Evolutionary conservation across 495 filamentous ascomycete species (phyloP).

Genomic region (Hypoxylon perforatum): DNA sequence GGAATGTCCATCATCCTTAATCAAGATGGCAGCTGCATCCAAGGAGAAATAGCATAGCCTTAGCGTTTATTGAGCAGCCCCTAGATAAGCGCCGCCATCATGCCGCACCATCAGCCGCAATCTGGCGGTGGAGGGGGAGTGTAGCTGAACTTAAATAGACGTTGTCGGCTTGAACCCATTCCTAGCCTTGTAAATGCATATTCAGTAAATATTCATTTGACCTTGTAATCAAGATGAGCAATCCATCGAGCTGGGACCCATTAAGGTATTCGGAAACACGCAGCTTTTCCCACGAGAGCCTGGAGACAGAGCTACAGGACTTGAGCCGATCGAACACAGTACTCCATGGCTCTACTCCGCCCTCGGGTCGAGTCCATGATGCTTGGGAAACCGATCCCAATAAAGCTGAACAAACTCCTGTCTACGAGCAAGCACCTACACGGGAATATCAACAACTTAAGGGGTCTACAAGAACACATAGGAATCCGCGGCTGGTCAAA

Average conservation of each 20-base stretch:
- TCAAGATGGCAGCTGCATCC: too few species aligned
- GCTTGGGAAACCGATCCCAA: not conserved
- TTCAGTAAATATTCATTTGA: not conserved
- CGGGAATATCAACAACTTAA: not conserved
- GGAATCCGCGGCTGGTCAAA: not conserved
- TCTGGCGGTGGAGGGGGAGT: too few species aligned
- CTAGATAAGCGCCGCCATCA: too few species aligned
- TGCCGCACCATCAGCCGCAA: too few species aligned
- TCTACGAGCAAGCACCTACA: not conserved
- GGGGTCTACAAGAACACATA: not conserved
- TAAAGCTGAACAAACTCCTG: not conserved
- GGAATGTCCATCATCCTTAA: too few species aligned
- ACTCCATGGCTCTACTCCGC: not conserved
- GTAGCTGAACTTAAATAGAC: too few species aligned
- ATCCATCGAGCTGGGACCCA: not conserved
- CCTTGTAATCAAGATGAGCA: not conserved
- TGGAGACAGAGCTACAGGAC: not conserved
- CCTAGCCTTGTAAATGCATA: too few species aligned
- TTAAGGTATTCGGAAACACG: not conserved
- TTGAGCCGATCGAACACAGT: not conserved
- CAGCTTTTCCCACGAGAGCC: not conserved
- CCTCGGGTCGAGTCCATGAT: not conserved
- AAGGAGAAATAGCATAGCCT: too few species aligned
- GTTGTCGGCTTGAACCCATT: too few species aligned
- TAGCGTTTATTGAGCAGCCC: too few species aligned